Base-by-base conservation (phyloP, 768 basidiomycete genomes). In the Phaeotremella skinneri region DNA sequence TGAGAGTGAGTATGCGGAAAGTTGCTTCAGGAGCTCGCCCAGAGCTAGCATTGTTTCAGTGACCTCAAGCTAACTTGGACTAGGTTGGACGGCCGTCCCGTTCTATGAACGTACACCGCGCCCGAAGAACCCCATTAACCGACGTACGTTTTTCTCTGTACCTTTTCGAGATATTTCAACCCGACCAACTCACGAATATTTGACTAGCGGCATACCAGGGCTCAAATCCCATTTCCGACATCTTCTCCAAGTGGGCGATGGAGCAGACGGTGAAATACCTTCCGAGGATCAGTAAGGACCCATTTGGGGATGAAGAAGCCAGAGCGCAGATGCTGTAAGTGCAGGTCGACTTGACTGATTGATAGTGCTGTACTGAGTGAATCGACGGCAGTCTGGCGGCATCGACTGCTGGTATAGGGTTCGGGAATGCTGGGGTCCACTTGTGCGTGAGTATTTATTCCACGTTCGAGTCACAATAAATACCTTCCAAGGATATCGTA, bases 241-340 rank as follows among this genome's bases (percentile, higher is more conserved):
- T 98, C 48, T 98, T 98, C 79, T 90, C 90, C 17, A 80, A 87
- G 55, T 98, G 81, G 93, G 93, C 94, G 1, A 80, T 98, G 58
- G 83, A 85, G 68, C 88, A 90, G 14, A 89, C 91, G 0, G 87
- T 97, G 43, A 85, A 90, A 74, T 86, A 90, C 69, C 83, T 98
- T 20, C 94, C 93, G 14, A 84, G 88, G 23, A 84, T 97, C 42
- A 87, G 89, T 1, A 88, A 85, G 72, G 83, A 94, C 72, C 82
- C 70, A 2, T 59, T 77, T 14, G 83, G 85, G 48, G 90, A 97
- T 73, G 79, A 81, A 16, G 90, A 94, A 74, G 91, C 94, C 9
- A 84, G 90, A 67, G 81, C 82, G 16, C 89, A 91, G 76, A 96
- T 98, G 91, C 84, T 97, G 88, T 90, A 78, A 59, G 83, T 76